Evolutionary conservation across 164 flowering plant genomes (phyloP).

Genomic region (Chimonanthus praecox): DNA sequence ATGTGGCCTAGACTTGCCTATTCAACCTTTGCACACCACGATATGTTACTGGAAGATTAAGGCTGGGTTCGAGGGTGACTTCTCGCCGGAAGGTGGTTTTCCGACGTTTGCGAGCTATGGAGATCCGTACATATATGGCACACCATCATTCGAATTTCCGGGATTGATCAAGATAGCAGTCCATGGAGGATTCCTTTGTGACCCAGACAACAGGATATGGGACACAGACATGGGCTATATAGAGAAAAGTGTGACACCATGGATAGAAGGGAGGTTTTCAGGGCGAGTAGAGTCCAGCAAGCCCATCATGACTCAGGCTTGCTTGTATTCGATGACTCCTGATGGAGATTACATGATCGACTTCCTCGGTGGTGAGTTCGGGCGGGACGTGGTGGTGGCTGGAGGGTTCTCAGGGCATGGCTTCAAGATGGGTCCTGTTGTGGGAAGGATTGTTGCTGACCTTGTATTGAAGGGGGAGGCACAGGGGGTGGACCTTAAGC

Average conservation of each 20-base stretch:
- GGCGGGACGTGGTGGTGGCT: slow-evolving; percentile 68
- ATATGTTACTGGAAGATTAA: slow-evolving; percentile 78
- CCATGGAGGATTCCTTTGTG: slow-evolving; percentile 69
- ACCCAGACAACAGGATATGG: slow-evolving; percentile 78
- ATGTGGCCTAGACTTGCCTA: slow-evolving; percentile 44
- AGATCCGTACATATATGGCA: slow-evolving; percentile 66
- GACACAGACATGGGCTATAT: slow-evolving; percentile 12
- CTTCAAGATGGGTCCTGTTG: slow-evolving; percentile 88
- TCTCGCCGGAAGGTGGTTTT: slow-evolving; percentile 39
- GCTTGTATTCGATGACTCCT: slow-evolving; percentile 93
- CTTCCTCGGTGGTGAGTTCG: slow-evolving; percentile 77
- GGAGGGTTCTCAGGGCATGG: slow-evolving; percentile 99
- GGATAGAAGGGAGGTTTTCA: slow-evolving; percentile 43
- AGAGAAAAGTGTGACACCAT: slow-evolving; percentile 25
- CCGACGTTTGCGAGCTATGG: slow-evolving; percentile 84
- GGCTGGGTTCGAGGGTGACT: slow-evolving; percentile 43
- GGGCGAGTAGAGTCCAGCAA: slow-evolving; percentile 38
- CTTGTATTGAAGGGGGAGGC: slow-evolving; percentile 48
- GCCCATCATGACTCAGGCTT: slow-evolving; percentile 53
- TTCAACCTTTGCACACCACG: slow-evolving; percentile 67
- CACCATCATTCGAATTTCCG: slow-evolving; percentile 83
- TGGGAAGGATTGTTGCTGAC: slow-evolving; percentile 71
- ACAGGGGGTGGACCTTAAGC: slow-evolving; percentile 46
- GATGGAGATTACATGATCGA: slow-evolving; percentile 90
- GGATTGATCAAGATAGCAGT: slow-evolving; percentile 74